These are phyloP conservation scores for Pisolithus thermaeus DNA, from an alignment of 1,284 basidiomycete species.

Conservation along the genomic window DNA sequence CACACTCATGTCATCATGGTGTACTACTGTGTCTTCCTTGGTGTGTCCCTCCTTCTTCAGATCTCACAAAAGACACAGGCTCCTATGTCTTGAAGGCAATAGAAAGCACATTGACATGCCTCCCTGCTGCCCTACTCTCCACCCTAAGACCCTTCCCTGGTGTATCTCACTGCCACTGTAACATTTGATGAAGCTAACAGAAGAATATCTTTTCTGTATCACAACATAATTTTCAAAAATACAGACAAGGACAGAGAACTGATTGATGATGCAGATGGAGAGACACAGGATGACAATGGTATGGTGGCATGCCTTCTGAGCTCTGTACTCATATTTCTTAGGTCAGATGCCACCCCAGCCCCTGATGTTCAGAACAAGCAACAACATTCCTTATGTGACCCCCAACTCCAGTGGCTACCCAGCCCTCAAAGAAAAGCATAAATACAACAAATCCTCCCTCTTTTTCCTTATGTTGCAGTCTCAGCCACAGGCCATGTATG, in stretches of 20 bases:
- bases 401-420: slow-evolving; percentile 38
- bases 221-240: slow-evolving; percentile 60
- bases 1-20: too few species aligned
- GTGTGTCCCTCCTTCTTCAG: too few species aligned
- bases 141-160: slow-evolving; percentile 11
- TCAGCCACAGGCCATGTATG: slow-evolving; percentile 32
- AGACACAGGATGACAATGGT: not conserved
- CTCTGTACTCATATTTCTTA: not conserved
- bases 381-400: slow-evolving; percentile 53
- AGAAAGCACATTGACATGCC: not conserved
- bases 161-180: slow-evolving; percentile 33
- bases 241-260: slow-evolving; percentile 26
- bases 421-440: too few species aligned
- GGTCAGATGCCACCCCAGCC: not conserved
- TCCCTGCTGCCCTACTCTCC: slow-evolving; percentile 13
- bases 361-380: slow-evolving; percentile 26
- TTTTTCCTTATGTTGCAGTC: slow-evolving; percentile 29
- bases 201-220: slow-evolving; percentile 59
- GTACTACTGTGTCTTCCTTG: too few species aligned
- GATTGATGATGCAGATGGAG: slow-evolving; percentile 9
- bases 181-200: slow-evolving; percentile 55
- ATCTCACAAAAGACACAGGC: too few species aligned
- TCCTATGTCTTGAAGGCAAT: too few species aligned
- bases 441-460: too few species aligned
- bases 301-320: not conserved